Evolutionary conservation across 1,284 basidiomycete species (phyloP).

Genomic region (Neonothopanus nambi): DNA sequence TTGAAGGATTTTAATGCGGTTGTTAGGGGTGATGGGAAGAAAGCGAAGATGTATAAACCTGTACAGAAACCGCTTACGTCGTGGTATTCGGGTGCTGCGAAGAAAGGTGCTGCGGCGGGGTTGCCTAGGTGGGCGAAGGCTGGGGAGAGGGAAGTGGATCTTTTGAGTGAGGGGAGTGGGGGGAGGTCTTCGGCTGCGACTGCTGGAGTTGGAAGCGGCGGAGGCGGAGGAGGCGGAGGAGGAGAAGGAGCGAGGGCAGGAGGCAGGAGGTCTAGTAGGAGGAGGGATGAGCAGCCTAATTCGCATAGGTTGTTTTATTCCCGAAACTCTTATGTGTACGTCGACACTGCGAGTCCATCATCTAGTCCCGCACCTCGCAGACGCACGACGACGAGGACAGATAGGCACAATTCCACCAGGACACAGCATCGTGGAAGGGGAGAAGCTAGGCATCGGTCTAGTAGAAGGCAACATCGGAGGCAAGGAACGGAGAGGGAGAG

Average conservation of each 20-base stretch:
- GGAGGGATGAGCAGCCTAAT: no score
- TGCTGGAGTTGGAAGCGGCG: no score
- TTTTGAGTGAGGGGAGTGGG: constrained; percentile 14
- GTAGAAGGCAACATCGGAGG: background rate
- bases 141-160: constrained; percentile 6
- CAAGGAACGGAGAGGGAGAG: background rate
- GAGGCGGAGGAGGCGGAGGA: no score
- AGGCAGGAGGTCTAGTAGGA: no score
- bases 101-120: background rate
- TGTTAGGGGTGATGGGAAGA: constrained; percentile 7
- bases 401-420: background rate
- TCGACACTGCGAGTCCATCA: no score
- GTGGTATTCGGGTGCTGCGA: constrained; percentile 12
- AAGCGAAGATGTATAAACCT: constrained; percentile 12
- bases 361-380: no score
- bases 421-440: background rate
- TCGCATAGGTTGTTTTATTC: no score
- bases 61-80: constrained; percentile 12
- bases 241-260: no score
- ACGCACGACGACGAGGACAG: background rate
- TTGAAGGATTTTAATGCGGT: background rate
- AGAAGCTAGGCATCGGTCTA: background rate
- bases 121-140: background rate
- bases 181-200: constrained; percentile 7
- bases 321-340: no score